Conservation (phyloP, 2,329 filamentous ascomycete species). For the Penicillium brasilianum region DNA sequence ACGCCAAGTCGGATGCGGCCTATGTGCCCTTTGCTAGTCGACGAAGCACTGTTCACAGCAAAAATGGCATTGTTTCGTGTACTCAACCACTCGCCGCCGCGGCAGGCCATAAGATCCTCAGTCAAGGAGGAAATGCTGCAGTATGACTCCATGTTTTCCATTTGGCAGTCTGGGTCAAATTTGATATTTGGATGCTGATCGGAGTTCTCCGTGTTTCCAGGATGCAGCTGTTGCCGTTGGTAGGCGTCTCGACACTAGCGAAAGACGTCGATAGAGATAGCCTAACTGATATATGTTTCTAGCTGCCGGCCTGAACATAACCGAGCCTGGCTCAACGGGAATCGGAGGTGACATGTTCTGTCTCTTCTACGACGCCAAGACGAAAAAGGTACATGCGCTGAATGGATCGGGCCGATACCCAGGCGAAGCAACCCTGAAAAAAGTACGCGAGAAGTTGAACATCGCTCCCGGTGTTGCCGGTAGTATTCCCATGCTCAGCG, state of each 20-base stretch:
- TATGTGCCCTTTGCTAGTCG: conserved; percentile 64
- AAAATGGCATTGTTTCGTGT: conserved; percentile 86
- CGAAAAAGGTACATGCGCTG: conserved; percentile 79
- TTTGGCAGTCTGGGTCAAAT: no score
- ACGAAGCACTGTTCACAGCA: conserved; percentile 90
- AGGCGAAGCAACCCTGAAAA: conserved; percentile 69
- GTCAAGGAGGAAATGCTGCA: conserved; percentile 88
- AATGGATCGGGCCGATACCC: conserved; percentile 93
- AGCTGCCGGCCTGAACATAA: conserved; percentile 92
- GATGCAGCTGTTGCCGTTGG: conserved; percentile 95
- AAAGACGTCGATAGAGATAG: neutral
- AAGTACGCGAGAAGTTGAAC: conserved; percentile 71
- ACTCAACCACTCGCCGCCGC: conserved; percentile 88
- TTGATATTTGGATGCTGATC: neutral
- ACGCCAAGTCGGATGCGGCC: conserved; percentile 54
- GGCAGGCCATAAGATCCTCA: conserved; percentile 83
- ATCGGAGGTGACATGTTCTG: conserved; percentile 98
- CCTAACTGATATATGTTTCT: conserved; percentile 18
- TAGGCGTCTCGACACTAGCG: conserved; percentile 41
- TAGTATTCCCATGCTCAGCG: conserved; percentile 74
- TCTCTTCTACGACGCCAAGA: conserved; percentile 84
- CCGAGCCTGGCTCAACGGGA: conserved; percentile 89
- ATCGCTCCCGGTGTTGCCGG: conserved; percentile 61
- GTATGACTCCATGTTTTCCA: conserved; percentile 58
- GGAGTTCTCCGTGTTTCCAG: conserved; percentile 49